A percentile compares a stretch with the other conserved stretches of the same genome.
phyloP scores from a whole-genome alignment of 805 yeast genomes.

The Yamadazyma olivae region DNA sequence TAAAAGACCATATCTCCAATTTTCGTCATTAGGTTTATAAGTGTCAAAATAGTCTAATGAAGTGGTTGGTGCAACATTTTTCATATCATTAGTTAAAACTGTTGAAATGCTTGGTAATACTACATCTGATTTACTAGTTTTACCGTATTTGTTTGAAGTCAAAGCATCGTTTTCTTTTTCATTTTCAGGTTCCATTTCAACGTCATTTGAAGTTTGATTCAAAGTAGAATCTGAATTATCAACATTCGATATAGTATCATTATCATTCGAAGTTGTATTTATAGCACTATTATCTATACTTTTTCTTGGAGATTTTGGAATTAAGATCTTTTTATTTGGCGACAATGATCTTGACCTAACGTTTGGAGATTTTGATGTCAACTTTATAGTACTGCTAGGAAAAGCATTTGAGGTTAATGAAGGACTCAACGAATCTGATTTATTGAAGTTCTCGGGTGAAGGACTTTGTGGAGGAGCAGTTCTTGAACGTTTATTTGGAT shows the following conservation, averaged over 20 bases:
- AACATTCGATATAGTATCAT: background rate
- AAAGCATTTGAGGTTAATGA: background rate
- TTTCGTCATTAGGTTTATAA: slow-evolving; percentile 42
- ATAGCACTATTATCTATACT: background rate
- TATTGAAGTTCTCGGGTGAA: slow-evolving; percentile 14
- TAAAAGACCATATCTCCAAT: slow-evolving; percentile 41
- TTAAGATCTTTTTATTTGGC: slow-evolving; percentile 14
- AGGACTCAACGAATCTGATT: background rate
- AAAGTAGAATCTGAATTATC: no score
- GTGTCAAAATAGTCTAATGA: slow-evolving; percentile 44
- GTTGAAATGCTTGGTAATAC: slow-evolving; percentile 36
- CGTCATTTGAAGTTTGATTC: background rate
- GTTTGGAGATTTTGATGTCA: slow-evolving; percentile 6
- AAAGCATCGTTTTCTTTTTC: background rate
- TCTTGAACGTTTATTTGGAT: slow-evolving; percentile 32
- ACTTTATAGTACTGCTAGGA: background rate
- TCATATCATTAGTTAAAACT: slow-evolving; percentile 24
- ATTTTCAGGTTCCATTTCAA: no score
- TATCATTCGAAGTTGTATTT: background rate
- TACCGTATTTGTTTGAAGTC: slow-evolving; percentile 4
- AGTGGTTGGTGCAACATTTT: slow-evolving; percentile 39
- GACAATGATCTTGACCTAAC: slow-evolving; percentile 26
- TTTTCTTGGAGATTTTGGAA: background rate
- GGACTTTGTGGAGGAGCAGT: slow-evolving; percentile 41
- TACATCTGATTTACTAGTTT: slow-evolving; percentile 8